Percentiles rank a stretch among this genome's conserved stretches.
Evolutionary conservation across 495 filamentous ascomycete species (phyloP).

Genomic region (Penicillium diatomitis): DNA sequence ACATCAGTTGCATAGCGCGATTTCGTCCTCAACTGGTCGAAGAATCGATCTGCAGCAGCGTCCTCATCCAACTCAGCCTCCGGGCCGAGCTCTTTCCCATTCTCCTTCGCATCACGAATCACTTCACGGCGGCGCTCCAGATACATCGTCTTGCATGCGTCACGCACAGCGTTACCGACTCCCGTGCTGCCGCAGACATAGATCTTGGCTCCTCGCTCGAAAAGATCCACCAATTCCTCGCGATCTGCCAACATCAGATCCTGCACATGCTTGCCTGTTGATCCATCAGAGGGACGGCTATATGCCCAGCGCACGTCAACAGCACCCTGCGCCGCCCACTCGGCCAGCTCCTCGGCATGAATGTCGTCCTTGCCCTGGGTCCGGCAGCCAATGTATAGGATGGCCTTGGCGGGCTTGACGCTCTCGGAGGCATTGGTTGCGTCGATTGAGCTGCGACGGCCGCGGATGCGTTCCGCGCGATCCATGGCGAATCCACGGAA

Average conservation of each 20-base stretch:
- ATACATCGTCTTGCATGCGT: constrained; percentile 41
- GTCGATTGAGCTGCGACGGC: constrained; percentile 25
- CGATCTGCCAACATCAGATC: constrained; percentile 48
- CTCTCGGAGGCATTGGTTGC: constrained; percentile 4
- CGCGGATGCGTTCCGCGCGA: constrained; percentile 45
- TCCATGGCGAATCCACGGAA: constrained; percentile 67
- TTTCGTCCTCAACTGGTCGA: constrained; percentile 42
- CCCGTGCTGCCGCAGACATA: constrained; percentile 59
- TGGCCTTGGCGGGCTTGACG: constrained; percentile 42
- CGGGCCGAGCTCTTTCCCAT: constrained; percentile 22
- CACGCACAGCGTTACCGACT: constrained; percentile 52
- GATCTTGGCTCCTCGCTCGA: constrained; percentile 50
- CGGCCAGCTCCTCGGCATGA: constrained; percentile 48
- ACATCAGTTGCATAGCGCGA: constrained; percentile 61
- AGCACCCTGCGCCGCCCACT: constrained; percentile 49
- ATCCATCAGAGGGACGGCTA: constrained; percentile 29
- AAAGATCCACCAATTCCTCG: constrained; percentile 42
- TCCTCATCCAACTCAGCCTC: constrained; percentile 35
- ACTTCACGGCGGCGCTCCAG: constrained; percentile 35
- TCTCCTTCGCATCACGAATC: constrained; percentile 19
- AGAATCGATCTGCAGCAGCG: constrained; percentile 43
- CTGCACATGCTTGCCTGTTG: constrained; percentile 46
- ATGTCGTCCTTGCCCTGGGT: constrained; percentile 48
- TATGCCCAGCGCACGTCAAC: constrained; percentile 51
- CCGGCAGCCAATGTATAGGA: constrained; percentile 59